Evolutionary conservation across 129 eudicot genomes (phyloP).

Genomic region (Pseudognaphalium luteoalbum): DNA sequence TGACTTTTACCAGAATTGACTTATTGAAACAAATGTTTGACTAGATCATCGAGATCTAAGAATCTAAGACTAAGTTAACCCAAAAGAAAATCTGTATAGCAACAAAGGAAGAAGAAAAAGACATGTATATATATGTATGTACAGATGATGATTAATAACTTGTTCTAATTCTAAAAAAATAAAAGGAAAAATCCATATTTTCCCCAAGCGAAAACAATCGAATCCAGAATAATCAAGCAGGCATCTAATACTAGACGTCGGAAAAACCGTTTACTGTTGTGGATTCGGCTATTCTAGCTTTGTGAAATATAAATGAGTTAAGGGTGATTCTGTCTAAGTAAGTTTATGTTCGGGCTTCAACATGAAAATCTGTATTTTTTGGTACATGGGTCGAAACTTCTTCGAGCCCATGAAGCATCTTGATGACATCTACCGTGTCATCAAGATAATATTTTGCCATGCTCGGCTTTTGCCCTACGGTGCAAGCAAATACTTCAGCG

Average conservation of each 20-base stretch:
- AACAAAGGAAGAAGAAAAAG: background rate
- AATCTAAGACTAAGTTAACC: background rate
- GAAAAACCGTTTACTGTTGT: background rate
- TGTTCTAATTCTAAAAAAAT: background rate
- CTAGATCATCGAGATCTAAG: no score
- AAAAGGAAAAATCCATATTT: background rate
- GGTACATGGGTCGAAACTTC: conserved; percentile 34
- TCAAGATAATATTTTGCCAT: conserved; percentile 93
- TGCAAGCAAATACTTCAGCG: conserved; percentile 89
- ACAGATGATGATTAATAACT: background rate
- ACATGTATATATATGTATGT: conserved; percentile 12
- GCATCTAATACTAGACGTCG: background rate
- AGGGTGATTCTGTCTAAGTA: background rate
- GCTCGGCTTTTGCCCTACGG: conserved; percentile 93
- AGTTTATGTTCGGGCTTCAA: conserved; percentile 17
- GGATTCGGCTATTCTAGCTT: conserved; percentile 16
- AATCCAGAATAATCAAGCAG: conserved; percentile 12
- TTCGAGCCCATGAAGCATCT: conserved; percentile 73
- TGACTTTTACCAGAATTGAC: no score
- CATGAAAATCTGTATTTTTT: conserved; percentile 32
- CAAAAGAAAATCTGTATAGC: background rate
- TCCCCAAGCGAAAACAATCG: background rate
- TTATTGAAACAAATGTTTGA: no score
- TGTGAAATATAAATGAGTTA: background rate
- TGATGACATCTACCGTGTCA: conserved; percentile 69